Evolutionary conservation across 371 early-diverging fungal genomes (phyloP), one percentile per base, ranked within the genome.

Genomic region (Mortierella sp.): DNA sequence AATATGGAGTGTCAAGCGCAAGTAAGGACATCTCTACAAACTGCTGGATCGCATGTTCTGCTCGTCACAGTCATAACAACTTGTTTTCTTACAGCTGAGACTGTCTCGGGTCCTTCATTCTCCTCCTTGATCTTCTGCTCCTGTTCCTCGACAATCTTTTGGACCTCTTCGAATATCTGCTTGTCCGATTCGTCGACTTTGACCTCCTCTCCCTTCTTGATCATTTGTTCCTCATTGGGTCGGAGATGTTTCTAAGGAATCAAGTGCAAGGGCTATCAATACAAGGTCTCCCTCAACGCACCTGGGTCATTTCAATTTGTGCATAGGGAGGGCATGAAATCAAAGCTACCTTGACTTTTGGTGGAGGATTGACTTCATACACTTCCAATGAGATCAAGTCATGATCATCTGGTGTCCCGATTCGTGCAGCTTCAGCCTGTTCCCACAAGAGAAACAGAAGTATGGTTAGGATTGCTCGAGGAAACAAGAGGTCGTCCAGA

Each of bases 331-430:
- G n/a, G n/a, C n/a, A n/a, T n/a, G n/a, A n/a, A n/a, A n/a, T 21
- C 52, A 54, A n/a, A 54, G 14, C 9, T 86, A 87, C 89, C 61
- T 82, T 62, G 28, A 55, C 46, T 53, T 84, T 85, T 19, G 79
- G 64, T 6, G 84, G 81, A 26, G 94, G 95, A 58, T 94, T 87
- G 23, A 93, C 72, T 61, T 95, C 90, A 56, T 83, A 92, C 1
- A 88, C 84, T 51, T 93, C 93, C 61, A 94, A 89, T 2, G 90
- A 84, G 23, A 85, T 71, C 19, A 94, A 58, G 66, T 94, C 94
- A 70, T 95, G 96, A 62, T 94, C 94, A 82, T 94, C 94, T 81
- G 79, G 63, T 14, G 28, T 56, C 18, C 72, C 66, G 6, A 50
- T 51, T 23, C 34, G 47, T 49, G 67, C 34, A 13, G 71, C 30